A percentile compares a stretch with the other conserved stretches of the same genome.
Conservation (phyloP, 768 basidiomycete species). For the Boletus sensibilis region DNA sequence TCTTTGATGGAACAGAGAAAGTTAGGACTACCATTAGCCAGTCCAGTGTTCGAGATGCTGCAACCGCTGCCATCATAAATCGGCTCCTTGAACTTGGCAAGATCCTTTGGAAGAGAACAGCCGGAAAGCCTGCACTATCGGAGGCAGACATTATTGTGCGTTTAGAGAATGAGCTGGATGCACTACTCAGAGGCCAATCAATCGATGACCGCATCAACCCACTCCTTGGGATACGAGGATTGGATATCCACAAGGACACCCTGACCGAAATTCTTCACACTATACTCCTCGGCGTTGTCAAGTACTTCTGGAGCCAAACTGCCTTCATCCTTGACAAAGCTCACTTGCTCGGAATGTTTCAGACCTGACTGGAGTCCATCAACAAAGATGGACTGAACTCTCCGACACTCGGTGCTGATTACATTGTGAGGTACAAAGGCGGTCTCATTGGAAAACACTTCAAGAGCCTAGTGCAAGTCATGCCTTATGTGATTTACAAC, state of each 20-base stretch:
- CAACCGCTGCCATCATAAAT: slow-evolving; percentile 31
- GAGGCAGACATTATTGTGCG: not conserved
- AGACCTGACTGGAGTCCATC: slow-evolving; percentile 26
- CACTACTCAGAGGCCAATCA: not conserved
- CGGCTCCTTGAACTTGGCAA: slow-evolving; percentile 33
- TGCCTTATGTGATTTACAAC: slow-evolving; percentile 31
- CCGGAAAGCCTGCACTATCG: not conserved
- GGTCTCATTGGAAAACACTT: slow-evolving; percentile 35
- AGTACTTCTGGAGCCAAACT: slow-evolving; percentile 35
- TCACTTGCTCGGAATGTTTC: slow-evolving; percentile 20
- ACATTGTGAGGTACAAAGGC: slow-evolving; percentile 32
- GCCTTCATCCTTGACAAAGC: slow-evolving; percentile 23
- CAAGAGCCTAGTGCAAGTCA: slow-evolving; percentile 32
- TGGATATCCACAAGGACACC: slow-evolving; percentile 33
- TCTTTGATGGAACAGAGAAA: slow-evolving; percentile 11
- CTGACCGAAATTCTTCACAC: slow-evolving; percentile 37
- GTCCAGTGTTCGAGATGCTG: slow-evolving; percentile 35
- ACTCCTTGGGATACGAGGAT: slow-evolving; percentile 15
- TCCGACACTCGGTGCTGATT: slow-evolving; percentile 27
- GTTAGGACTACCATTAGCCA: slow-evolving; percentile 28
- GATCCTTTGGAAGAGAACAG: not conserved
- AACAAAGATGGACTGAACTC: slow-evolving; percentile 25
- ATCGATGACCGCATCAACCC: slow-evolving; percentile 15
- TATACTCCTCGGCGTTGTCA: slow-evolving; percentile 34
- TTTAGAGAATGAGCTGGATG: slow-evolving; percentile 6